Base-by-base conservation (phyloP, 257 asterid genomes). In the Rauvolfia tetraphylla region DNA sequence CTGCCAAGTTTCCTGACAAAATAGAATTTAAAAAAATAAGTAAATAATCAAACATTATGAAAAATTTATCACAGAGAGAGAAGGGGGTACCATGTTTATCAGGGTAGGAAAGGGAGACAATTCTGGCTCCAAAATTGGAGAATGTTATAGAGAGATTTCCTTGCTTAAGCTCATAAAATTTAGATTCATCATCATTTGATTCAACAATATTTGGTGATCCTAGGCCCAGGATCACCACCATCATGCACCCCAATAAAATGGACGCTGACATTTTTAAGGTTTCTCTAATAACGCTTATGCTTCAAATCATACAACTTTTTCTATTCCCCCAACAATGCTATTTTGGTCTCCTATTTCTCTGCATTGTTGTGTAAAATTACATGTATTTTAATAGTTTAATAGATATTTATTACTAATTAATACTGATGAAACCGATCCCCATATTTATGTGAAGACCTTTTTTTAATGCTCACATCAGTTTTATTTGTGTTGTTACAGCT, bases 111-210 rank as follows among this genome's bases (percentile, higher is more conserved):
- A 79, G 41, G 41, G 83, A 79, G 62, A 79, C 71, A 58, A 79
- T 74, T 68, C 73, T 79, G 34, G 83, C 79, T 57, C 83, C 79
- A 22, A 31, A 51, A 41, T 79, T 74, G 3, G 83, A 67, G 71
- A 79, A 22, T 27, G 25, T 79, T 1, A 79, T 76, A 5, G 83
- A 54, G 20, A 75, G 38, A 68, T 79, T 72, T 10, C 76, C 79
- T 18, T 79, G 76, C 36, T 79, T 74, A 7, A 79, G 65, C 72
- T 79, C 73, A n/a, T 68, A 79, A 1, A 79, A 17, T 36, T 56
- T 53, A 17, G 70, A 54, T 29, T 29, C 59, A 9, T 57, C 31
- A 42, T 27, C 79, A 66, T 53, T 70, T 38, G 69, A 22, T 39
- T 18, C 38, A 12, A 54, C 38, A 13, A 4, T 17, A 0, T 36